Base-by-base conservation (phyloP, 148 eudicot species). In the Rhododendron mucronatum region DNA sequence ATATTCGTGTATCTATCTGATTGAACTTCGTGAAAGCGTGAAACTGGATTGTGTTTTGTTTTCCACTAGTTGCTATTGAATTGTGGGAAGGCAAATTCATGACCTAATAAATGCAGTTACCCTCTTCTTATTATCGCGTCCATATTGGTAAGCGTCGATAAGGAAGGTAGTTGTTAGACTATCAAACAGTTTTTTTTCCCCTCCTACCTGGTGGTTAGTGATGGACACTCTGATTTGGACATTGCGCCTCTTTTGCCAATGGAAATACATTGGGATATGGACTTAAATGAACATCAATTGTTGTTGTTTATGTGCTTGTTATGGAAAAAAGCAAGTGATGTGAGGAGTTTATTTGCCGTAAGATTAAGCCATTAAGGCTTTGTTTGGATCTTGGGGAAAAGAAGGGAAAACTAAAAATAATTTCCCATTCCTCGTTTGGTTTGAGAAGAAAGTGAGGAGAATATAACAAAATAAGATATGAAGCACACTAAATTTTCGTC, bases 21-120 rank as follows among this genome's bases (percentile, higher is more conserved):
- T 45, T 37, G 12, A 37, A 75, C 79, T 75, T 18, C 12, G 79
- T 75, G 79, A 45, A 78, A 79, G 82, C 82, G 28, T 79, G 82
- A 50, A 45, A 48, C 30, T 47, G 57, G 78, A 83, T 83, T 28
- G 23, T 41, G 35, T 61, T 59, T 7, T 9, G 5, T 44, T 15
- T 51, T 48, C n/a, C 50, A 63, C 35, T 12, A 23, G 23, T 47
- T 55, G 61, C 15, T 51, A 13, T 51, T 48, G 10, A 18, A 35
- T 45, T 69, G 78, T 14, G 10, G 3, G 69, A 71, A 83, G 48
- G 48, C 41, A n/a, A 69, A 47, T 47, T 69, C 37, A 0, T 48
- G 65, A 16, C 45, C 45, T 12, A 12, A 45, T 41, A 23, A 13
- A 69, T 47, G n/a, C 11, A 13, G 9, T 59, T 83, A 3, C 53